phyloP scores from a whole-genome alignment of 2,329 filamentous ascomycete species.

The Botryosphaeria dothidea region DNA sequence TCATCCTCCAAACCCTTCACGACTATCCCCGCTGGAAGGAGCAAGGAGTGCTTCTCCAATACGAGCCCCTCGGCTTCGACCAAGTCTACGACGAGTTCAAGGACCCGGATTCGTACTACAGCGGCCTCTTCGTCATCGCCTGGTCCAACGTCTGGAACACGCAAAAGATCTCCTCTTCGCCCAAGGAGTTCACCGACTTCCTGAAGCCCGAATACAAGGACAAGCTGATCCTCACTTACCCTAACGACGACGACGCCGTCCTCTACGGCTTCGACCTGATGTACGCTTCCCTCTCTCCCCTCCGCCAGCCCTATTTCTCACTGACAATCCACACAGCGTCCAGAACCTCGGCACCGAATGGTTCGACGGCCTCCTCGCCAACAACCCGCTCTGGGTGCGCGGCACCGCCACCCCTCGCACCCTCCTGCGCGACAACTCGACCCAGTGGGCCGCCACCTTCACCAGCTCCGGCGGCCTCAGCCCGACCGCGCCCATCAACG shows the following conservation, averaged over 20 bases:
- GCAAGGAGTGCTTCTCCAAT: slow-evolving; percentile 49
- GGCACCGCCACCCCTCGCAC: slow-evolving; percentile 48
- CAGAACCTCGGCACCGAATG: slow-evolving; percentile 39
- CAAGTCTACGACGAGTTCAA: slow-evolving; percentile 45
- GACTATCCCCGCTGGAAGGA: slow-evolving; percentile 55
- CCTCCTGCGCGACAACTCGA: slow-evolving; percentile 28
- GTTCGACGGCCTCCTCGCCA: slow-evolving; percentile 50
- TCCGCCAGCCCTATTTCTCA: not conserved
- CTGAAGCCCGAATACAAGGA: slow-evolving; percentile 54
- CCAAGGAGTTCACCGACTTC: slow-evolving; percentile 46
- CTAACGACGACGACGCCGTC: slow-evolving; percentile 60
- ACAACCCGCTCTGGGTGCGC: slow-evolving; percentile 57
- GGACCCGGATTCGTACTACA: slow-evolving; percentile 46
- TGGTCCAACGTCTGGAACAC: slow-evolving; percentile 41
- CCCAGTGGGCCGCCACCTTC: slow-evolving; percentile 23
- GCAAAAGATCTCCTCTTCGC: slow-evolving; percentile 35
- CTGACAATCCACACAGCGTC: not conserved
- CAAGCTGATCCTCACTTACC: slow-evolving; percentile 57
- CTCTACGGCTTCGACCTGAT: slow-evolving; percentile 53
- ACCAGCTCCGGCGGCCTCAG: slow-evolving; percentile 12
- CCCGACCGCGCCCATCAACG: slow-evolving; percentile 17
- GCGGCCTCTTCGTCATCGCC: slow-evolving; percentile 40
- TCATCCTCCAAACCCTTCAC: slow-evolving; percentile 53
- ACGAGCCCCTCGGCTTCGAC: slow-evolving; percentile 51
- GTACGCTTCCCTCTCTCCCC: slow-evolving; percentile 21